phyloP scores from a whole-genome alignment of 2,329 filamentous ascomycete genomes.

The Colletotrichum gigasporum region DNA sequence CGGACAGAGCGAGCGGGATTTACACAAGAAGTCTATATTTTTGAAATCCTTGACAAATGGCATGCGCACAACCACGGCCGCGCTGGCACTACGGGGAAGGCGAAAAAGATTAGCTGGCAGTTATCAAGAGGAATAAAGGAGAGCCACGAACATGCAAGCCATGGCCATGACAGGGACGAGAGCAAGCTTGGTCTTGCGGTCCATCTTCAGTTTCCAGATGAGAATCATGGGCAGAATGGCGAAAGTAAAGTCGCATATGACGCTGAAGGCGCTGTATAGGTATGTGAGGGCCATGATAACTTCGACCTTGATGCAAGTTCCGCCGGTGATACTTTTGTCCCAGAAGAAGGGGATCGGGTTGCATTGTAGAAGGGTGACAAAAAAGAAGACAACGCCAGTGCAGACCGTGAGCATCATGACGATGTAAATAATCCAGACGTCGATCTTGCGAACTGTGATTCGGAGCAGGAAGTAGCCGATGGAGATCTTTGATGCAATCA shows the following conservation, averaged over 20 bases:
- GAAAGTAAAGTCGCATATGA: slow-evolving; percentile 61
- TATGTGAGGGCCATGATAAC: slow-evolving; percentile 63
- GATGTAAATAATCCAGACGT: slow-evolving; percentile 40
- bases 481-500: slow-evolving; percentile 45
- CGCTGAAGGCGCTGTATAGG: slow-evolving; percentile 59
- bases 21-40: slow-evolving; percentile 55
- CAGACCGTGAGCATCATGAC: slow-evolving; percentile 40
- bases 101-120: neutral
- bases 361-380: slow-evolving; percentile 43
- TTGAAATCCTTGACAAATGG: slow-evolving; percentile 48
- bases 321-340: slow-evolving; percentile 32
- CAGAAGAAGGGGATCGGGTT: slow-evolving; percentile 40
- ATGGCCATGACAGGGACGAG: slow-evolving; percentile 64
- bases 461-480: slow-evolving; percentile 39
- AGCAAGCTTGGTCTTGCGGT: slow-evolving; percentile 58
- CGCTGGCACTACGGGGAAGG: slow-evolving; percentile 47
- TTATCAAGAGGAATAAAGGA: neutral
- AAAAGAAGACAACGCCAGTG: slow-evolving; percentile 42
- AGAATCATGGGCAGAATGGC: slow-evolving; percentile 64
- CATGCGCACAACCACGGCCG: slow-evolving; percentile 53
- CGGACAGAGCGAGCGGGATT: slow-evolving; percentile 26
- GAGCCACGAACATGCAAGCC: slow-evolving; percentile 61
- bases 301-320: slow-evolving; percentile 42
- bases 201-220: slow-evolving; percentile 65
- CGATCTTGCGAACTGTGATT: slow-evolving; percentile 33